phyloP scores from a whole-genome alignment of 495 filamentous ascomycete species.

The Xylaria acuta region DNA sequence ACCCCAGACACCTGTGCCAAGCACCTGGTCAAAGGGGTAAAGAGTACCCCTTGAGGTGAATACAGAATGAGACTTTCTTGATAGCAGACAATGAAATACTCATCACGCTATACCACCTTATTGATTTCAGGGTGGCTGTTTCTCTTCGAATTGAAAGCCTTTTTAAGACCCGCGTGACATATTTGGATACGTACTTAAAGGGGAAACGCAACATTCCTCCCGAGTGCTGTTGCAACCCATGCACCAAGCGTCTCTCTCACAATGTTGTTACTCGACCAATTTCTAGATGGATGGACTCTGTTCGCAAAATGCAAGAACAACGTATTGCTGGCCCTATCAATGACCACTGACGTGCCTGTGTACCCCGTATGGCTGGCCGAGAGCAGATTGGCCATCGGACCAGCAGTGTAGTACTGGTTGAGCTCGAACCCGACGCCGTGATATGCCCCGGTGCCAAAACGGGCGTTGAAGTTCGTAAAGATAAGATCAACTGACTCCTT shows the following conservation, averaged over 20 bases:
- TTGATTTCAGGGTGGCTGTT: too few species aligned
- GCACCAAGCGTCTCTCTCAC: slow-evolving; percentile 38
- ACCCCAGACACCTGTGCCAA: too few species aligned
- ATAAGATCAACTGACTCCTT: slow-evolving; percentile 35
- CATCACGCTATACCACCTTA: too few species aligned
- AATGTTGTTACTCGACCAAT: slow-evolving; percentile 40
- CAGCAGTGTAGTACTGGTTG: slow-evolving; percentile 40
- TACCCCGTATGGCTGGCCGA: slow-evolving; percentile 39
- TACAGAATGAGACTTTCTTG: too few species aligned
- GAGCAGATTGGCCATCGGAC: slow-evolving; percentile 37
- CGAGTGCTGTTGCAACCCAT: slow-evolving; percentile 37
- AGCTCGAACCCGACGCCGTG: slow-evolving; percentile 41
- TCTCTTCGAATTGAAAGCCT: too few species aligned
- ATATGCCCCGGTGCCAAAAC: slow-evolving; percentile 31
- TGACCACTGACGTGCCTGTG: slow-evolving; percentile 37
- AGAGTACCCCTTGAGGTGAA: too few species aligned
- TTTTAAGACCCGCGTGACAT: too few species aligned
- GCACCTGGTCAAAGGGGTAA: too few species aligned
- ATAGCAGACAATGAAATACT: too few species aligned
- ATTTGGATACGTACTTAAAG: neutral
- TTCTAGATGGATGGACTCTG: slow-evolving; percentile 35
- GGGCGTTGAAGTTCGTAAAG: slow-evolving; percentile 39
- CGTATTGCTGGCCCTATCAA: slow-evolving; percentile 35
- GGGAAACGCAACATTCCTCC: slow-evolving; percentile 31
- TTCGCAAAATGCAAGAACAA: slow-evolving; percentile 37